phyloP scores from a whole-genome alignment of 2,329 filamentous ascomycete species.

The Atkinsonella hypoxylon region DNA sequence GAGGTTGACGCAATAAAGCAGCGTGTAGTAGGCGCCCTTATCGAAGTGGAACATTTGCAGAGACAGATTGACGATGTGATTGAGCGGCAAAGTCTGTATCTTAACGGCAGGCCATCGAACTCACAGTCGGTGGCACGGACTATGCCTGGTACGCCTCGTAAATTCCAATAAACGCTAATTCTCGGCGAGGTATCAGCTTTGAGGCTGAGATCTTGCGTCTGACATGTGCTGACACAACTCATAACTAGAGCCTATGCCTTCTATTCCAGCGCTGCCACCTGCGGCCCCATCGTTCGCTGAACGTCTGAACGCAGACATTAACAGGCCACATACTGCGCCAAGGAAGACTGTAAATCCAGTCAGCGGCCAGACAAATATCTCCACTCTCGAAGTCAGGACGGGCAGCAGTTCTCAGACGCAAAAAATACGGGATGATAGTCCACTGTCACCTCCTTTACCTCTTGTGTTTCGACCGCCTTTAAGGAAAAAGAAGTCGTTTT shows the following conservation, averaged over 20 bases:
- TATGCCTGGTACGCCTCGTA: conserved; percentile 17
- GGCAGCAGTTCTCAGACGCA: neutral
- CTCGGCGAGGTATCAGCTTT: neutral
- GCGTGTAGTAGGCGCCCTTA: conserved; percentile 43
- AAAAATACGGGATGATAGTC: conserved; percentile 15
- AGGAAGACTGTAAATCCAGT: conserved; percentile 21
- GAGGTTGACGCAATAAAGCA: conserved; percentile 40
- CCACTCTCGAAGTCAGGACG: conserved; percentile 1
- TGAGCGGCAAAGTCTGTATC: conserved; percentile 47
- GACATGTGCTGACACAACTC: conserved; percentile 1
- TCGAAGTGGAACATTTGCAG: conserved; percentile 46
- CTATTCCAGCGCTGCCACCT: conserved; percentile 44
- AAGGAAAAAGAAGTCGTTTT: conserved; percentile 56
- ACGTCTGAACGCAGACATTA: conserved; percentile 35
- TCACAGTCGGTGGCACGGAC: conserved; percentile 27
- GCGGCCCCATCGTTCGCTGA: conserved; percentile 46
- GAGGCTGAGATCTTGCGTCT: neutral
- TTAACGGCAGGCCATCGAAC: conserved; percentile 40
- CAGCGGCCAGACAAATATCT: conserved; percentile 15
- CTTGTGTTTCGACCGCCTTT: conserved; percentile 47
- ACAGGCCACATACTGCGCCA: conserved; percentile 23
- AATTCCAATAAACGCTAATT: neutral
- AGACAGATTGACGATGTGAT: conserved; percentile 47
- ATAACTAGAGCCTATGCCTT: conserved; percentile 40
- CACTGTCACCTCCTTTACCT: conserved; percentile 43